Base-by-base conservation (phyloP, 352 stramenopile genomes). In the Blastocystis sp. region DNA sequence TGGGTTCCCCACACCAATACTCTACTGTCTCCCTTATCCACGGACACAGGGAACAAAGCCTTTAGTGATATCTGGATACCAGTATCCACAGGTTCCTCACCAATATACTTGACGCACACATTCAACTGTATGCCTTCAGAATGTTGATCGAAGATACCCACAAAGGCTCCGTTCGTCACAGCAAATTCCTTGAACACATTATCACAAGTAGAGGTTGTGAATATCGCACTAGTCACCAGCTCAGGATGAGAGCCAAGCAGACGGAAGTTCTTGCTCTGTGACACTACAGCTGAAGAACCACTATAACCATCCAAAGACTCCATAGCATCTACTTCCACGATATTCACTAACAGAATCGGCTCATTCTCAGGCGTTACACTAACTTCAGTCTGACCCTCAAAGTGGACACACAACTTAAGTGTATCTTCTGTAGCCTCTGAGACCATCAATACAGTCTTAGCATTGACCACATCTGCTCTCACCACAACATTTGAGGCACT, bases 321-420 rank as follows among this genome's bases (percentile, higher is more conserved):
- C 73, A 84, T 13, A 27, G 73, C 73, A 15, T n/a, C 22, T 51
- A 84, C 73, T 51, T 27, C 44, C 51, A 84, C 73, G 48, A 64
- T 33, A 17, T 48, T 64, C 73, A 84, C 48, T 57, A 54, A 22
- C 73, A 84, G 53, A n/a, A 84, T 84, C 22, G 57, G 48, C 44
- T 66, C n/a, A 57, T 64, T 64, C 0, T 30, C 27, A 30, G 73
- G 73, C 51, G 56, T 84, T 24, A 84, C 73, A 22, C n/a, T 33
- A 33, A 84, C 53, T 5, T 53, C n/a, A 35, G 9, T 3, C 48
- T 84, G 44, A 11, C 30, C 53, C 73, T 15, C 35, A 51, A 84
- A 84, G n/a, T 42, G 27, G 30, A 84, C 73, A 57, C 73, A 84
- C 73, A 84, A 56, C 73, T 66, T 84, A 44, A 84, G 51, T 33